Percentiles rank a stretch among this genome's conserved stretches.
phyloP scores from a whole-genome alignment of 208 protist species.

The Leishmania major region DNA sequence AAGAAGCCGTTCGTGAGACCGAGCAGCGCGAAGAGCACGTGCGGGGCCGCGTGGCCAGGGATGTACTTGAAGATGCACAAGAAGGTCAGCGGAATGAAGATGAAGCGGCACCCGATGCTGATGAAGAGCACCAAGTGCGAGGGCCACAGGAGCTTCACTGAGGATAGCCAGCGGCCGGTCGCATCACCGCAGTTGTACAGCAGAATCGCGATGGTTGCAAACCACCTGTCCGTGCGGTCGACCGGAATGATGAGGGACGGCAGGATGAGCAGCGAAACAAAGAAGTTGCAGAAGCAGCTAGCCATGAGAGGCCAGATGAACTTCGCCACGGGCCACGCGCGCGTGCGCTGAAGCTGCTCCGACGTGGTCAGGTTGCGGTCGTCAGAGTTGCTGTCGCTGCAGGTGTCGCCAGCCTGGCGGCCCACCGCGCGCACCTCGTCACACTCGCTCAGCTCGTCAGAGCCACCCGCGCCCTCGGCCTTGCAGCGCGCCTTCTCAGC shows the following conservation, averaged over 20 bases:
- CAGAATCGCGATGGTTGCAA: slow-evolving; percentile 78
- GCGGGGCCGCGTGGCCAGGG: slow-evolving; percentile 59
- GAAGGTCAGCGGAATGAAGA: slow-evolving; percentile 76
- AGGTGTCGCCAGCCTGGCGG: neutral
- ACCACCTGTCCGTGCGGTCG: slow-evolving; percentile 71
- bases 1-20: slow-evolving; percentile 85
- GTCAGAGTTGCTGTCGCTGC: slow-evolving; percentile 29
- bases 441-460: slow-evolving; percentile 20
- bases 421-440: slow-evolving; percentile 32
- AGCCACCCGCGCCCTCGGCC: slow-evolving; percentile 11
- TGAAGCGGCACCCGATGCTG: slow-evolving; percentile 39
- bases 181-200: slow-evolving; percentile 85
- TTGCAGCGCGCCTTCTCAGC: slow-evolving; percentile 22
- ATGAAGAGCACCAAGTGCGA: slow-evolving; percentile 53
- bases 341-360: slow-evolving; percentile 57
- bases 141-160: slow-evolving; percentile 54
- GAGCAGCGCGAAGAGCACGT: slow-evolving; percentile 57
- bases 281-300: slow-evolving; percentile 75
- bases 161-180: slow-evolving; percentile 58
- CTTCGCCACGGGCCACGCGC: slow-evolving; percentile 58
- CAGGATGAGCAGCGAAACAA: slow-evolving; percentile 78
- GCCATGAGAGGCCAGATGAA: slow-evolving; percentile 65
- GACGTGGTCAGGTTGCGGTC: slow-evolving; percentile 63
- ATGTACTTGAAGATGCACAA: slow-evolving; percentile 85
- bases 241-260: slow-evolving; percentile 75